Percentiles rank a stretch among this genome's conserved stretches.
Evolutionary conservation across 2,329 filamentous ascomycete species (phyloP).

Genomic region (Venturiaceae sp.): DNA sequence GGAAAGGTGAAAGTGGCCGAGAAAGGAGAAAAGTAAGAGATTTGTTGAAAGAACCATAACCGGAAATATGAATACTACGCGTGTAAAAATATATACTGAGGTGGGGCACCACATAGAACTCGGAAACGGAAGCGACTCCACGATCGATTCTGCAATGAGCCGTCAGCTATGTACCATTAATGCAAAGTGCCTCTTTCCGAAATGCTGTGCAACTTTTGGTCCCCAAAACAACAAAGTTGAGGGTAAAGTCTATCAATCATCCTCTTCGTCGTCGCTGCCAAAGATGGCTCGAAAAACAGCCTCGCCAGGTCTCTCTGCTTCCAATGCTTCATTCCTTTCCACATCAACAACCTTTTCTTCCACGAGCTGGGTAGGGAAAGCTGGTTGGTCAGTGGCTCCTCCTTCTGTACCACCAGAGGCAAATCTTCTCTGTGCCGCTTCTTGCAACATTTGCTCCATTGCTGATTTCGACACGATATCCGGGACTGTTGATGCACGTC

Average conservation of each 20-base stretch:
- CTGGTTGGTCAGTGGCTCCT: slow-evolving; percentile 13
- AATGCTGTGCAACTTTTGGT: background rate
- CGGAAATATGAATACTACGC: no score
- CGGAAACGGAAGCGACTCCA: background rate
- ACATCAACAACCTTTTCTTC: slow-evolving; percentile 45
- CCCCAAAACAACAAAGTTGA: no score
- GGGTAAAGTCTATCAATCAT: background rate
- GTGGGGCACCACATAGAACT: no score
- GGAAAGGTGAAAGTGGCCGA: background rate
- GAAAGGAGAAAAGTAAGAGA: background rate
- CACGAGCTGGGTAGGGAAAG: slow-evolving; percentile 10
- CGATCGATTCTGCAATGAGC: background rate
- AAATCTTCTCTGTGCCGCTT: slow-evolving; percentile 22
- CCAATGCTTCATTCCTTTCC: slow-evolving; percentile 68
- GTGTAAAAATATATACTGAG: no score
- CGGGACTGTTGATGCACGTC: background rate
- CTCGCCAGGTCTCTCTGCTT: slow-evolving; percentile 63
- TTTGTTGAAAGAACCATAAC: no score
- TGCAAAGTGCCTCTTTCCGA: background rate
- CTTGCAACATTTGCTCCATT: slow-evolving; percentile 45
- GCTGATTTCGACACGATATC: slow-evolving; percentile 44
- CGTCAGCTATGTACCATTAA: background rate
- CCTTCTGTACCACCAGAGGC: slow-evolving; percentile 14
- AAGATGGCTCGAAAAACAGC: slow-evolving; percentile 90
- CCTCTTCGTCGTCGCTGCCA: slow-evolving; percentile 57